A percentile compares a stretch with the other conserved stretches of the same genome.
Evolutionary conservation across 768 basidiomycete genomes (phyloP).

Genomic region (Tephrocybe sp.): DNA sequence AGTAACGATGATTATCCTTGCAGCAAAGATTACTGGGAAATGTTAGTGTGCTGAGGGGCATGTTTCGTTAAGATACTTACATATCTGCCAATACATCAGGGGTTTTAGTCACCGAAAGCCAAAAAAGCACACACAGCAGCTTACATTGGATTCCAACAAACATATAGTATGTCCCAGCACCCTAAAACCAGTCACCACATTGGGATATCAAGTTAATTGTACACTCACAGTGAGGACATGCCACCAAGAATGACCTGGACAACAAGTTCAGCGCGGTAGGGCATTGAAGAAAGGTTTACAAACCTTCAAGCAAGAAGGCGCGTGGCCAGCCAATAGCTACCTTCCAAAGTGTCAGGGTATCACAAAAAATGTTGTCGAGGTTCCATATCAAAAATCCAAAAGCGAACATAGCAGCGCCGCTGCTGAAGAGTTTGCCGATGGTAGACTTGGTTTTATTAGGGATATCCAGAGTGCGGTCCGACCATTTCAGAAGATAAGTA

Average conservation of each 20-base stretch:
- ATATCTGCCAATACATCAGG: conserved; percentile 29
- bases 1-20: conserved; percentile 56
- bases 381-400: conserved; percentile 78
- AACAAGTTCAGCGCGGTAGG: neutral
- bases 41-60: conserved; percentile 1
- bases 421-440: conserved; percentile 45
- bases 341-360: conserved; percentile 54
- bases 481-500: conserved; percentile 47
- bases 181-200: conserved; percentile 25
- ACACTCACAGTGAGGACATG: conserved; percentile 58
- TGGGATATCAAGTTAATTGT: neutral
- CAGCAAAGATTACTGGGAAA: conserved; percentile 46
- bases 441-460: conserved; percentile 37
- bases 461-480: conserved; percentile 35
- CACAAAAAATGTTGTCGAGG: conserved; percentile 76
- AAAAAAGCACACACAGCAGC: conserved; percentile 14
- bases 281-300: neutral
- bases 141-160: conserved; percentile 51
- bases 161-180: conserved; percentile 49
- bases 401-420: conserved; percentile 54
- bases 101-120: conserved; percentile 1
- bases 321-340: conserved; percentile 55
- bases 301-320: conserved; percentile 66
- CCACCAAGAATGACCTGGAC: conserved; percentile 71
- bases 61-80: conserved; percentile 30